phyloP scores from a whole-genome alignment of 306 rosid species.

The Mimosa bimucronata region DNA sequence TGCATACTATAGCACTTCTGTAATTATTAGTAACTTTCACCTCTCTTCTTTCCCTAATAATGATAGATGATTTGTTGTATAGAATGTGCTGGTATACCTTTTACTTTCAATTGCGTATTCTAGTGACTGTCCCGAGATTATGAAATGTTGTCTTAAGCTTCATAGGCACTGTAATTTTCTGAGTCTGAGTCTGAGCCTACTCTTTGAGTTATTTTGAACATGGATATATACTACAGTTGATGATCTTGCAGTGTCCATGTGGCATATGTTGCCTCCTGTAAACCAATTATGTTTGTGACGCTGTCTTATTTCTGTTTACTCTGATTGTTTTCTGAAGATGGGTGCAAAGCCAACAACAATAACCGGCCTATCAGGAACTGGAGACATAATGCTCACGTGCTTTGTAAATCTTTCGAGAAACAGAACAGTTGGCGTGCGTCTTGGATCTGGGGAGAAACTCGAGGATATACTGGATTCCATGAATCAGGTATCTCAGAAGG shows the following conservation, averaged over 20 bases:
- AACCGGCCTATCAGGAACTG: conserved; percentile 90
- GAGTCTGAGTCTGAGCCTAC: neutral
- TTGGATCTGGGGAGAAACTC: conserved; percentile 86
- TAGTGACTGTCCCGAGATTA: neutral
- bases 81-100: neutral
- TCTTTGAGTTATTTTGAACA: neutral
- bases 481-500: conserved; percentile 68
- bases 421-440: conserved; percentile 87
- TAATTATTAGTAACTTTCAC: neutral
- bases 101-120: neutral
- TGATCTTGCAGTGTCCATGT: neutral
- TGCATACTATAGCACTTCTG: conserved; percentile 6
- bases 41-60: conserved; percentile 15
- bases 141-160: conserved; percentile 6
- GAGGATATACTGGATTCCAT: conserved; percentile 77
- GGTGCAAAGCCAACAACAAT: conserved; percentile 92
- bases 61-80: neutral
- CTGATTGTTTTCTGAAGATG: conserved; percentile 63
- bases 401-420: conserved; percentile 93
- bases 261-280: conserved; percentile 1
- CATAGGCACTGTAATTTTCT: conserved; percentile 6
- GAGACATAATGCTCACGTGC: conserved; percentile 95
- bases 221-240: neutral
- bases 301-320: conserved; percentile 17
- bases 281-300: conserved; percentile 3